A percentile compares a stretch with the other conserved stretches of the same genome.
These are phyloP conservation scores for Hypoxylon rickii DNA, from an alignment of 495 filamentous ascomycete genomes.

Conservation along the genomic window DNA sequence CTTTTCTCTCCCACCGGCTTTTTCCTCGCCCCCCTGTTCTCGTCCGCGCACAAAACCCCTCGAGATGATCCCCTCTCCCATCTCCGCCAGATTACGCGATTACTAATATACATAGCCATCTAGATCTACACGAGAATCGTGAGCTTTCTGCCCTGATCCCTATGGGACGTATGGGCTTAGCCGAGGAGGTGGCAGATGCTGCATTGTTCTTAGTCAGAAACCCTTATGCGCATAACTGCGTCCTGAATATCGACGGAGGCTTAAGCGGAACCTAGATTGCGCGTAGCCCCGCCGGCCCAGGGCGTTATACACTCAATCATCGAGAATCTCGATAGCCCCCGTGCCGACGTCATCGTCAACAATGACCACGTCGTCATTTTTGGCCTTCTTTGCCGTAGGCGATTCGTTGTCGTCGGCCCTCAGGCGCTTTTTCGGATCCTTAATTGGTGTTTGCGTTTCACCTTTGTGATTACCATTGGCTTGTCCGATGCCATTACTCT, in stretches of 20 bases:
- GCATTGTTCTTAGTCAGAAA: constrained; percentile 78
- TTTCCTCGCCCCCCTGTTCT: constrained; percentile 20
- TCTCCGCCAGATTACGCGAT: constrained; percentile 20
- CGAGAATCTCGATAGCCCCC: constrained; percentile 78
- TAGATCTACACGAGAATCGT: constrained; percentile 34
- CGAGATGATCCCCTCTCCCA: neutral
- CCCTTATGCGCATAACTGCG: constrained; percentile 80
- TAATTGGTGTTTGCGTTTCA: constrained; percentile 20
- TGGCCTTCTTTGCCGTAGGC: constrained; percentile 48
- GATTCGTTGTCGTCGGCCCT: constrained; percentile 40
- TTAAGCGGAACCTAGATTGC: constrained; percentile 63
- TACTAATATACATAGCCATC: constrained; percentile 43
- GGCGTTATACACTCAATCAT: constrained; percentile 48
- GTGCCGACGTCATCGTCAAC: constrained; percentile 61
- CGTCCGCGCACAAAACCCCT: neutral
- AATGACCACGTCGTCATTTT: constrained; percentile 53
- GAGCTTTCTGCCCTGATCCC: constrained; percentile 57
- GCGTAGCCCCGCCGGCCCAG: neutral
- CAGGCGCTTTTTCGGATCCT: constrained; percentile 42
- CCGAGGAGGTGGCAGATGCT: constrained; percentile 78
- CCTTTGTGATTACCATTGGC: constrained; percentile 37
- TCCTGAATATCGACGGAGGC: constrained; percentile 85
- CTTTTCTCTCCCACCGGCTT: constrained; percentile 13
- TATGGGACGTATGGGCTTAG: constrained; percentile 67
- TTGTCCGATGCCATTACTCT: constrained; percentile 38